phyloP scores from a whole-genome alignment of 306 rosid species.

The Trifolium dubium region DNA sequence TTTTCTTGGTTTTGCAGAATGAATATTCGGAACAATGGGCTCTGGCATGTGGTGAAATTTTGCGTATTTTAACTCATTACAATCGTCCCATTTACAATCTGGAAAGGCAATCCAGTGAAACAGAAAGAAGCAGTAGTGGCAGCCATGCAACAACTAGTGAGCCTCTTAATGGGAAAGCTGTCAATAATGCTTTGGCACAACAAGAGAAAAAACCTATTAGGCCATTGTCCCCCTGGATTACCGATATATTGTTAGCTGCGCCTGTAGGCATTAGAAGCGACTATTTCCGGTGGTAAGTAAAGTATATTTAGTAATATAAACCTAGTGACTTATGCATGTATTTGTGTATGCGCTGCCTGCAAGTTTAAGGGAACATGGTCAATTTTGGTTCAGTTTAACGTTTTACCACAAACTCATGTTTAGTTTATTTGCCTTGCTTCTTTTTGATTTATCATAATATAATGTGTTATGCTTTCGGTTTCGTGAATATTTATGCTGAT shows the following conservation, averaged over 20 bases:
- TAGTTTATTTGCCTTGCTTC: slow-evolving; percentile 5
- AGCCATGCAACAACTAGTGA: slow-evolving; percentile 82
- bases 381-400: slow-evolving; percentile 2
- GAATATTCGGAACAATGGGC: slow-evolving; percentile 99
- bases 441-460: slow-evolving; percentile 8
- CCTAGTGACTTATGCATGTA: not conserved
- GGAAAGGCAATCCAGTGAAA: slow-evolving; percentile 63
- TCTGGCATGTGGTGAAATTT: slow-evolving; percentile 92
- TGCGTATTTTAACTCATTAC: slow-evolving; percentile 93
- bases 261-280: slow-evolving; percentile 94
- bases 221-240: slow-evolving; percentile 96
- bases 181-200: slow-evolving; percentile 51
- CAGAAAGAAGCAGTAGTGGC: slow-evolving; percentile 88
- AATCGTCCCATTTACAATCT: slow-evolving; percentile 90
- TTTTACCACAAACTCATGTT: not conserved
- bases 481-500: slow-evolving; percentile 2
- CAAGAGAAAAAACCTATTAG: slow-evolving; percentile 89
- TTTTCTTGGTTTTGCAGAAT: slow-evolving; percentile 54
- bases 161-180: slow-evolving; percentile 57
- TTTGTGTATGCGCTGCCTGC: not conserved
- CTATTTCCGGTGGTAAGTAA: slow-evolving; percentile 93
- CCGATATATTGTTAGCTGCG: slow-evolving; percentile 88
- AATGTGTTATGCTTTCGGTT: slow-evolving; percentile 11
- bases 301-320: not conserved
- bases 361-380: not conserved